Evolutionary conservation across 345 rosid genomes (phyloP).

Genomic region (Brassica carinata): DNA sequence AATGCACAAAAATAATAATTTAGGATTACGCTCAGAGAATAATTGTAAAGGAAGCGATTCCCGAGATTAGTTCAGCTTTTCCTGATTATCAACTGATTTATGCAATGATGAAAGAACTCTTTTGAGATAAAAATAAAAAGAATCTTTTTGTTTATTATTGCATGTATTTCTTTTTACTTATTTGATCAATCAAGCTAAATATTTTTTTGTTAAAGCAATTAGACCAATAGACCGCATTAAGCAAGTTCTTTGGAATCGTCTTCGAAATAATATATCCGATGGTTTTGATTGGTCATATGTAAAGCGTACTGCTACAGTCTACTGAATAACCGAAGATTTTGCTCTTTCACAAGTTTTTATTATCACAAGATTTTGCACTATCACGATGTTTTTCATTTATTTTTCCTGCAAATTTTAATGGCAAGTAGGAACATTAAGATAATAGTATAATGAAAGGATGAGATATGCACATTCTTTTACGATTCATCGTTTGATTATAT

Average conservation of each 20-base stretch:
- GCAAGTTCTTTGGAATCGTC: conserved; percentile 17
- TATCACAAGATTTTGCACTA: background rate
- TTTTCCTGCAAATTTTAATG: background rate
- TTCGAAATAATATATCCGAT: background rate
- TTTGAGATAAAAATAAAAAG: background rate
- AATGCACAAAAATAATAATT: background rate
- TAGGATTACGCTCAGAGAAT: background rate
- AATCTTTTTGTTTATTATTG: background rate
- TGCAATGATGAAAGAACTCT: conserved; percentile 9
- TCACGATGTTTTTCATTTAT: background rate
- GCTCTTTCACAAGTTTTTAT: background rate
- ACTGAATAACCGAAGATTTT: background rate
- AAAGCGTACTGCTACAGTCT: background rate
- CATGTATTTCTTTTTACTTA: conserved; percentile 10
- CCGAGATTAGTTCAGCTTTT: background rate
- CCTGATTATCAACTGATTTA: background rate
- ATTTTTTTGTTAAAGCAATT: no score
- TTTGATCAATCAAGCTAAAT: background rate
- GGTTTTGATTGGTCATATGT: conserved; percentile 17
- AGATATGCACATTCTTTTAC: background rate
- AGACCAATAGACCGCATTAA: no score
- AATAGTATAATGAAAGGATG: background rate
- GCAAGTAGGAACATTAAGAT: background rate
- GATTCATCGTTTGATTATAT: background rate
- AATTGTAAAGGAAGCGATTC: background rate